Evolutionary conservation across 306 rosid genomes (phyloP).

Genomic region (Cucumis sativus): Cucumber_9930_V3 NC_026657.2:27986501-27987000

Average conservation of each 20-base stretch:
- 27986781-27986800: background rate
- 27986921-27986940: slow-evolving; percentile 49
- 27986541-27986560: background rate
- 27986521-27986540: background rate
- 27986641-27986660: too few relatives aligned
- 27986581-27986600: background rate
- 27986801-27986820: background rate
- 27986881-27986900: slow-evolving; percentile 58
- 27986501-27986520: background rate
- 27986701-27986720: too few relatives aligned
- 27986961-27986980: slow-evolving; percentile 61
- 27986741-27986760: background rate
- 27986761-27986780: background rate
- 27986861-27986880: background rate
- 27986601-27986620: background rate
- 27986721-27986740: too few relatives aligned
- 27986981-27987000: slow-evolving; percentile 26
- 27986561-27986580: background rate
- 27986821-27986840: background rate
- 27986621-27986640: too few relatives aligned
- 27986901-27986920: slow-evolving; percentile 36
- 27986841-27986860: background rate
- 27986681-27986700: too few relatives aligned
- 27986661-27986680: too few relatives aligned
- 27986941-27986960: slow-evolving; percentile 62